Base-by-base conservation (phyloP, 192 early-diverging fungal species). In the Dimargaris cristalligena region DNA sequence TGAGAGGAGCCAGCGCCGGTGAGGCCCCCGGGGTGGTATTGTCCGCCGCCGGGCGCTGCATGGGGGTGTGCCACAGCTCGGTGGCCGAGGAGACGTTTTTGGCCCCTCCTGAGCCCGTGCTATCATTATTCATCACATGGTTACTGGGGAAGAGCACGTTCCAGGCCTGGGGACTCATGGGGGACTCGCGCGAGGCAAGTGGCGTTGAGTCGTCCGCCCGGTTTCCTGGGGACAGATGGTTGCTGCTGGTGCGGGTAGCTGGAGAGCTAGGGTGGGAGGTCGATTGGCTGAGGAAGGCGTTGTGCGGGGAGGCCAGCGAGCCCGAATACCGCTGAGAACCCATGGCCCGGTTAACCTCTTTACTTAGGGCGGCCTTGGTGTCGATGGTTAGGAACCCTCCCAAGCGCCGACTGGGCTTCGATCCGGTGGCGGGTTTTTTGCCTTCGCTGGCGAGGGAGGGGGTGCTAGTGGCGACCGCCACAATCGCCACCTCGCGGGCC, bases 161-260 rank as follows among this genome's bases (percentile, higher is more conserved):
- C 54, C 54, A 56, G 34, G 54, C 54, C 3, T 32, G 9, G 14
- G 54, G 54, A 23, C 54, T 56, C 54, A 56, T 56, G 31, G 54
- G 54, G 10, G 54, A 56, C 13, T 56, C 29, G 11, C 32, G 54
- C 16, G 18, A 14, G 2, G 54, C 2, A 20, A 20, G 13, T 33
- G 54, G 18, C 16, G 20, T 14, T 1, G 3, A 16, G 26, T 52
- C 51, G 16, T 52, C 51, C 23, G 51, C 14, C 4, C 26, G 18
- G 16, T 26, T 18, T 16, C 51, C 22, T 29, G 51, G 51, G 51
- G 51, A 52, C 29, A 14, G n/a, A n/a, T n/a, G n/a, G 8, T 41
- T 16, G 30, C 18, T 56, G 1, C 16, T 34, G 34, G 26, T 8
- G 18, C 34, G 30, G 6, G 20, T 20, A n/a, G 29, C 31, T 23